Conservation (phyloP, 2,329 filamentous ascomycete species). For the Talaromyces sp. region DNA sequence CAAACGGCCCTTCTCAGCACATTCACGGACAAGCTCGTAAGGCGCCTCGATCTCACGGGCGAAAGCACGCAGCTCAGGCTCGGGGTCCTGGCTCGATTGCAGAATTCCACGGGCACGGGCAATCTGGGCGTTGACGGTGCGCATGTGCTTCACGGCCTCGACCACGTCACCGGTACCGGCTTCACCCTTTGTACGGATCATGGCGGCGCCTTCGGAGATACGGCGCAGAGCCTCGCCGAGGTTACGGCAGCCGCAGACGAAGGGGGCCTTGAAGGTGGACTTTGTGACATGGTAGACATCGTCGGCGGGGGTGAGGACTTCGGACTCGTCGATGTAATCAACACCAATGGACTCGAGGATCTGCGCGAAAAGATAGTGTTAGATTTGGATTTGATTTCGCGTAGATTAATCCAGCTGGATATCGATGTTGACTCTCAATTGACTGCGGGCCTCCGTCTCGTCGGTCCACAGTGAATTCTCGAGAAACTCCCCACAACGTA, state of each 20-base stretch:
- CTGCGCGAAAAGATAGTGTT: slow-evolving; percentile 44
- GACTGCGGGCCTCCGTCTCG: no score
- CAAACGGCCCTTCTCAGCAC: slow-evolving; percentile 80
- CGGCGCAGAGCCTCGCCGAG: slow-evolving; percentile 89
- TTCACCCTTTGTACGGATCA: slow-evolving; percentile 99
- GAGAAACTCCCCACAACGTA: slow-evolving; percentile 39
- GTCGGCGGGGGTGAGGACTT: slow-evolving; percentile 95
- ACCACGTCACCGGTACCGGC: slow-evolving; percentile 96
- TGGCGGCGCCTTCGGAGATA: slow-evolving; percentile 90
- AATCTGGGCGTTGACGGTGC: slow-evolving; percentile 83
- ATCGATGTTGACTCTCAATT: background rate
- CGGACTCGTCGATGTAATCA: slow-evolving; percentile 97
- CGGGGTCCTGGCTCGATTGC: slow-evolving; percentile 46
- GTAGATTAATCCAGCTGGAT: no score
- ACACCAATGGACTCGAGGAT: slow-evolving; percentile 93
- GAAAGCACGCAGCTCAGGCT: slow-evolving; percentile 74
- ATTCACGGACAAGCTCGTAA: slow-evolving; percentile 78
- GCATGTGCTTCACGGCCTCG: slow-evolving; percentile 95
- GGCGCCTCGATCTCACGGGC: slow-evolving; percentile 82
- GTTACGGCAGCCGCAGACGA: slow-evolving; percentile 95
- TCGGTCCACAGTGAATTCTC: no score
- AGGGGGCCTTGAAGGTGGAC: slow-evolving; percentile 77
- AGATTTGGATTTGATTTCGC: background rate
- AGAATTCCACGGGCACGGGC: slow-evolving; percentile 65
- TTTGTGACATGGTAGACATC: slow-evolving; percentile 91